phyloP scores from a whole-genome alignment of 345 rosid species.

The Camelina laxa region DNA sequence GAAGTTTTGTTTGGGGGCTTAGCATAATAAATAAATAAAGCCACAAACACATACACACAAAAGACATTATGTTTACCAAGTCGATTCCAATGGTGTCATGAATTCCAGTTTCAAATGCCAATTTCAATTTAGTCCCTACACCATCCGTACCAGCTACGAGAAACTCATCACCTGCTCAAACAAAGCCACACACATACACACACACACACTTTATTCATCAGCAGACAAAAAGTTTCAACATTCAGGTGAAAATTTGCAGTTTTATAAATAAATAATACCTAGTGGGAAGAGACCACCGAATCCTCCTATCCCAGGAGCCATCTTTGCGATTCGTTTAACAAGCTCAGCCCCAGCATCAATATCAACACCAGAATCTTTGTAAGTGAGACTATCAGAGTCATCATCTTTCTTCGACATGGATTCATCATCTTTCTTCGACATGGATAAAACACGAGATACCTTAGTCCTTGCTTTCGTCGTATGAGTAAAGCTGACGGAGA shows the following conservation, averaged over 20 bases:
- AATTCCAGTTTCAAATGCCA: constrained; percentile 89
- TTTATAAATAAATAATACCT: constrained; percentile 55
- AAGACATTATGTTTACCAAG: constrained; percentile 53
- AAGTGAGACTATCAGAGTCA: constrained; percentile 54
- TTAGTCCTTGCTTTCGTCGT: constrained; percentile 12
- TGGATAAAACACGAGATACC: constrained; percentile 25
- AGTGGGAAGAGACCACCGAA: constrained; percentile 90
- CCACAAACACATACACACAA: background rate
- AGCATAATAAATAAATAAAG: background rate
- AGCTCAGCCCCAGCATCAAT: constrained; percentile 95
- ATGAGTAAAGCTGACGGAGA: constrained; percentile 33
- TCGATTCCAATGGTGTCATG: constrained; percentile 96
- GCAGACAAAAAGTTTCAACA: constrained; percentile 8
- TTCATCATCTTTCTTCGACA: constrained; percentile 41
- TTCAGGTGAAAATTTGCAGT: constrained; percentile 1
- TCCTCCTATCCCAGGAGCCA: constrained; percentile 95
- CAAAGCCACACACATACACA: constrained; percentile 13
- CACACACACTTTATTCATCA: background rate
- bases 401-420: constrained; percentile 45
- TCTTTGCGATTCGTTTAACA: constrained; percentile 76
- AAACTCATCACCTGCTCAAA: constrained; percentile 71
- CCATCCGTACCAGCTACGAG: constrained; percentile 99
- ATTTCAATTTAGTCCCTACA: constrained; percentile 95
- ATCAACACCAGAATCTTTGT: constrained; percentile 92
- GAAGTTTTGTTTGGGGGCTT: background rate